A percentile compares a stretch with the other conserved stretches of the same genome.
These are phyloP conservation scores for Pulchroboletus neoregius DNA, from an alignment of 1,284 basidiomycete genomes.

Conservation along the genomic window DNA sequence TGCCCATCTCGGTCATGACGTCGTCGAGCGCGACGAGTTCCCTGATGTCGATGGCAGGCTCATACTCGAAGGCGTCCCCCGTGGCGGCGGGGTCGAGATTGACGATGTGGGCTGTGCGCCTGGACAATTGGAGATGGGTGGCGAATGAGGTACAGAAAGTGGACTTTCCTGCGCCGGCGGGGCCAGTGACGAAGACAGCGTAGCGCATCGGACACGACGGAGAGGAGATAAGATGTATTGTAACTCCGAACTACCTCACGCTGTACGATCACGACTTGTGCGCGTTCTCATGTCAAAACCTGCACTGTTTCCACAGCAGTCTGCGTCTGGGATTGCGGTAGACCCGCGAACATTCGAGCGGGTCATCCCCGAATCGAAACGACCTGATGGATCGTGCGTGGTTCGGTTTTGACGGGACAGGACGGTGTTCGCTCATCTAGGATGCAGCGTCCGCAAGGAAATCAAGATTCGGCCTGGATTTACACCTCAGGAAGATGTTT, in stretches of 20 bases:
- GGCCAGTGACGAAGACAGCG: constrained; percentile 84
- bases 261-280: too few species aligned
- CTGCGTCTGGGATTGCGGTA: constrained; percentile 76
- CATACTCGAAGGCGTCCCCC: constrained; percentile 82
- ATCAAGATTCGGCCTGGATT: constrained; percentile 89
- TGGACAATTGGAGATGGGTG: constrained; percentile 84
- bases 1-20: constrained; percentile 93
- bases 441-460: constrained; percentile 77
- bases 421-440: constrained; percentile 6
- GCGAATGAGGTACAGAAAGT: constrained; percentile 90
- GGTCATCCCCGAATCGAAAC: constrained; percentile 79
- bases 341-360: constrained; percentile 83
- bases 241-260: constrained; percentile 31
- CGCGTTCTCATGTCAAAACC: constrained; percentile 84
- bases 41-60: constrained; percentile 91
- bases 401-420: neutral
- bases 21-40: constrained; percentile 93
- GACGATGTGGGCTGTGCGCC: constrained; percentile 87
- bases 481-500: constrained; percentile 91
- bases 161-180: constrained; percentile 97
- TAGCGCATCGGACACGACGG: constrained; percentile 65
- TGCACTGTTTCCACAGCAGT: constrained; percentile 64
- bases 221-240: constrained; percentile 24
- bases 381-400: constrained; percentile 87
- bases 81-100: constrained; percentile 98